Conservation (phyloP, 75 land plant species). For the Pinus albicaulis region DNA sequence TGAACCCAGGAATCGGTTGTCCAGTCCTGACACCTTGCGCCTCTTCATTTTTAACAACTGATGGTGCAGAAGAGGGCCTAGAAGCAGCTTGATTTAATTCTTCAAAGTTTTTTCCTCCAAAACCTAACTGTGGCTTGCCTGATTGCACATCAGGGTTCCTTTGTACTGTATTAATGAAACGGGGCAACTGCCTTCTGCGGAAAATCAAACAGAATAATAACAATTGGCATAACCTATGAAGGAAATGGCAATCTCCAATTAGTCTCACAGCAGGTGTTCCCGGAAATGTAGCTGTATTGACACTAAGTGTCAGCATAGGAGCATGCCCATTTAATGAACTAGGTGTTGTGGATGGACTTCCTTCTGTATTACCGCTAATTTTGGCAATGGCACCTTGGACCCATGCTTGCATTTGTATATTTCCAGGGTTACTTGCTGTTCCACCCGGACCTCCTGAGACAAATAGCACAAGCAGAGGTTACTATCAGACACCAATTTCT, state of each 20-base stretch:
- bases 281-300: constrained; percentile 94
- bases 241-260: constrained; percentile 98
- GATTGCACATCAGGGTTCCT: constrained; percentile 46
- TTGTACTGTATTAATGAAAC: constrained; percentile 31
- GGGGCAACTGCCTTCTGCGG: constrained; percentile 73
- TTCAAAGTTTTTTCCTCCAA: constrained; percentile 34
- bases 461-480: not conserved
- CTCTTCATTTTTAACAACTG: constrained; percentile 40
- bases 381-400: constrained; percentile 99
- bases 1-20: constrained; percentile 41
- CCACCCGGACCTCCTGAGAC: constrained; percentile 52
- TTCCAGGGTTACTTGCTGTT: constrained; percentile 61
- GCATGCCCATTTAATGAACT: constrained; percentile 59
- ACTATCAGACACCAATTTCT: not conserved
- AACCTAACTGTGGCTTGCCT: constrained; percentile 31
- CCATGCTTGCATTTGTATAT: constrained; percentile 95
- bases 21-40: constrained; percentile 34
- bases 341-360: constrained; percentile 48
- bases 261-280: constrained; percentile 99
- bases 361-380: constrained; percentile 79
- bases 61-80: constrained; percentile 18
- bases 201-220: constrained; percentile 93
- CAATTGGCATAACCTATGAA: constrained; percentile 92
- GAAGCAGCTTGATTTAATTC: constrained; percentile 29
- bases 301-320: constrained; percentile 70